Conservation (phyloP, 2,329 filamentous ascomycete species). For the Trichoderma hamatum region DNA sequence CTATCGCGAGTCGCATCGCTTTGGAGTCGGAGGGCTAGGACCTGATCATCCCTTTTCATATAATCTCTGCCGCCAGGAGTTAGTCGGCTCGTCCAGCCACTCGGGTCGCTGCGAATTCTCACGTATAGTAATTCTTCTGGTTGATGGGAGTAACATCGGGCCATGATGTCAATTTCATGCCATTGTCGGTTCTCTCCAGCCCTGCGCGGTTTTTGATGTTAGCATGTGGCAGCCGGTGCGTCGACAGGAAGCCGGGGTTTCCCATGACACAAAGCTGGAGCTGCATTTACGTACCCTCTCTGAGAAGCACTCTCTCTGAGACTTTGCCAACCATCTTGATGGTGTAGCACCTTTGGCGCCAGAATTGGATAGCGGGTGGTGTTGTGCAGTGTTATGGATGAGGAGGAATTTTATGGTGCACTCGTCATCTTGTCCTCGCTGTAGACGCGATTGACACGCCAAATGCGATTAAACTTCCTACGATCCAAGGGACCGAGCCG, state of each 20-base stretch:
- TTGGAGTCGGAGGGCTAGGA: constrained; percentile 84
- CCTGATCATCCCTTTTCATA: constrained; percentile 96
- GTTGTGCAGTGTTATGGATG: not conserved
- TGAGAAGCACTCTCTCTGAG: constrained; percentile 64
- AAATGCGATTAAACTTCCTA: constrained; percentile 18
- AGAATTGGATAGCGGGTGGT: not conserved
- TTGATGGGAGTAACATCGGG: constrained; percentile 92
- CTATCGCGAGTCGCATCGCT: constrained; percentile 83
- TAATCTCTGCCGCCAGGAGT: constrained; percentile 69
- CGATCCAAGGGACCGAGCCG: constrained; percentile 13
- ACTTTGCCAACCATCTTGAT: constrained; percentile 64
- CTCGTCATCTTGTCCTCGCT: constrained; percentile 18
- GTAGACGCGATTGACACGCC: constrained; percentile 24
- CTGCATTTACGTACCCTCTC: constrained; percentile 56
- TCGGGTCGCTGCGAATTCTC: constrained; percentile 30
- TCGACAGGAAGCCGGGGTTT: not conserved
- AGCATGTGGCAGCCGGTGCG: not conserved
- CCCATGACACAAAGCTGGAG: not conserved
- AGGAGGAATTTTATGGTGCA: not conserved
- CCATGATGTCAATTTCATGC: constrained; percentile 94
- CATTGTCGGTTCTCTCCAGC: constrained; percentile 95
- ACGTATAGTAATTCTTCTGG: constrained; percentile 99
- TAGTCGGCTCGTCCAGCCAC: constrained; percentile 26
- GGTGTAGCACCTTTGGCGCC: constrained; percentile 37
- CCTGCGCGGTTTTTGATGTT: constrained; percentile 54